Base-by-base conservation (phyloP, 345 rosid genomes). In the Gossypium rotundifolium region DNA sequence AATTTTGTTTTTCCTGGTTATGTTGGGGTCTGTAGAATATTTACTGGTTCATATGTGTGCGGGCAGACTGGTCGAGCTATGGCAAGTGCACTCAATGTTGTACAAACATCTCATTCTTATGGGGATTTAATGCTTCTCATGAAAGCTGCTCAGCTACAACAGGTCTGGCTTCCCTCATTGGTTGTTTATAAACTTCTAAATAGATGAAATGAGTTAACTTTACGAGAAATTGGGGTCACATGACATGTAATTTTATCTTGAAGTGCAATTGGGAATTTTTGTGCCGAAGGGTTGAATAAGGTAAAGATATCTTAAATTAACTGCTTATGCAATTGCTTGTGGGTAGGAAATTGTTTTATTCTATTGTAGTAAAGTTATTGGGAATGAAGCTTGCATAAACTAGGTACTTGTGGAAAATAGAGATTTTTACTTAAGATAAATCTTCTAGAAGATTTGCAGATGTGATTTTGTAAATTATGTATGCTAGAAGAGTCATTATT, bases 101-200 rank as follows among this genome's bases (percentile, higher is more conserved):
- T 84, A 44, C 96, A 88, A 81, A 93, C 99, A 58, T 83, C 82
- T 54, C 99, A 95, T 86, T 93, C 99, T 67, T 93, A 81, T 70
- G 99, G 93, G 33, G 99, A 95, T 76, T 58, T 93, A 70, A 85
- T 93, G 96, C 92, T 95, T 73, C 88, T 90, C 27, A 78, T 64
- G 78, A 84, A 74, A 86, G 99, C 99, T 65, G 74, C 90, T 25
- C 81, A 91, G 64, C 76, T 78, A 62, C 81, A 85, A 74, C 84
- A 87, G 87, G 99, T 93, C 73, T 54, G 75, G 76, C 25, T 48
- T 73, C 69, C 62, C 74, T 75, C 65, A 33, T 2, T 72, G 48
- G 17, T 44, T 78, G 58, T 18, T 61, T 40, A 23, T 53, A 53
- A 69, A 48, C 59, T 29, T 46, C 33, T 48, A 27, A 71, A 71